These are phyloP conservation scores for Mrakia frigida DNA, from an alignment of 768 basidiomycete genomes.

Conservation along the genomic window DNA sequence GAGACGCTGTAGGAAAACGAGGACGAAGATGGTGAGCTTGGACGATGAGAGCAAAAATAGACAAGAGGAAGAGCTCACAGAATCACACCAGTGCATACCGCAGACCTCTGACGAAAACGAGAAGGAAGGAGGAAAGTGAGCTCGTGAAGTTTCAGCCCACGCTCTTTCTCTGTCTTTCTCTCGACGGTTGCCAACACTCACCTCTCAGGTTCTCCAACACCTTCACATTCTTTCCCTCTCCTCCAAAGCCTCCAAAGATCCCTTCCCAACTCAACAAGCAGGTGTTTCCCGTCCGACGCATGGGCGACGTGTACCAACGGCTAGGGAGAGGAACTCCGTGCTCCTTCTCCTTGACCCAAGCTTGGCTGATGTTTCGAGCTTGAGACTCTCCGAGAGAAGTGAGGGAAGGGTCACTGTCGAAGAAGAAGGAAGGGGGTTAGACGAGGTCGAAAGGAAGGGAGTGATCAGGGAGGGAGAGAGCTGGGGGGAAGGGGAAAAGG, in stretches of 20 bases:
- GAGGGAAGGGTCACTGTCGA: slow-evolving; percentile 12
- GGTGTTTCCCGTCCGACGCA: slow-evolving; percentile 16
- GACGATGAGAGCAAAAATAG: background rate
- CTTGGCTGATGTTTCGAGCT: slow-evolving; percentile 13
- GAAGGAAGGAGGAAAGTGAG: background rate
- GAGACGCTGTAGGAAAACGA: slow-evolving; percentile 4
- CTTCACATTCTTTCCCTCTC: background rate
- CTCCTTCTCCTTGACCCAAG: slow-evolving; percentile 19
- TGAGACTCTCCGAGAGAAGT: slow-evolving; percentile 18
- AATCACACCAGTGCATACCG: background rate
- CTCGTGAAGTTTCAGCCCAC: background rate
- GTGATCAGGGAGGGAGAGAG: background rate
- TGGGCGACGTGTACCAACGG: background rate
- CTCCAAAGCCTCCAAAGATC: background rate
- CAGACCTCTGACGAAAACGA: background rate
- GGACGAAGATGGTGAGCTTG: background rate
- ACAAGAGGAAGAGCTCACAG: background rate
- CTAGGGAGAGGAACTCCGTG: slow-evolving; percentile 23
- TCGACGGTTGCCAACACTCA: background rate
- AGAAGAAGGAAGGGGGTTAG: background rate
- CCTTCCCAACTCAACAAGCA: slow-evolving; percentile 24
- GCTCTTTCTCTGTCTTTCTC: background rate
- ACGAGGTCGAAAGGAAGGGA: background rate
- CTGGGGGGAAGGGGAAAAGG: background rate
- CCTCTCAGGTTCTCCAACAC: slow-evolving; percentile 9